Base-by-base conservation (phyloP, 495 filamentous ascomycete species). In the Talaromyces proteolyticus region DNA sequence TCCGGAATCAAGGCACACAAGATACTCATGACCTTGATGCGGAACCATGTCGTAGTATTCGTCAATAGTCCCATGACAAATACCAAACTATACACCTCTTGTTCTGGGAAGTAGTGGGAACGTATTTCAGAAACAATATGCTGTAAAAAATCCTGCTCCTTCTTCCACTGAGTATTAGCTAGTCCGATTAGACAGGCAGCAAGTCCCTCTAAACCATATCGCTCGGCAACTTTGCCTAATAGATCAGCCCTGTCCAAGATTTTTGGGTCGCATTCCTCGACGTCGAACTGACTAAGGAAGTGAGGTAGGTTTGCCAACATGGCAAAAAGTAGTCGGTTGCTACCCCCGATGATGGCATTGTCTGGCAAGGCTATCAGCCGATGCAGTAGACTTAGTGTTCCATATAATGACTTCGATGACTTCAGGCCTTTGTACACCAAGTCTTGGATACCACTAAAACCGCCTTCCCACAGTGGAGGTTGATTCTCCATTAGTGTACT, bases 41-140 rank as follows among this genome's bases (percentile, higher is more conserved):
- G 94, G 70, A 96, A 88, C 86, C 89, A 96, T 21, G 84, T 77
- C 0, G 86, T 76, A 29, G 81, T 81, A 58, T 97, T 99, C 10
- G 91, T 95, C 47, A 97, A 74, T 51, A 96, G 77, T 4, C 93
- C 89, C 74, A 99, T 87, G 25, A 97, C 67, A 72, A 95, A 96
- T 0, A 91, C 88, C 3, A 97, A 67, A 68, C 87, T 86, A 40
- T 83, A 79, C 49, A 89, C 86, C 51, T 99, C 93, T 47, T 87
- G 79, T 21, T 78, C 75, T n/a, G 91, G 89, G 49, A 95, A 87
- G 65, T 84, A 96, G 44, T 81, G 82, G 24, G 85, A 80, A 18
- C 85, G 83, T 47, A 96, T 80, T 20, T 91, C 87, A 7, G 75
- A 78, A 26, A 92, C 76, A 12, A 88, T 80, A 57, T 90, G 84